Conservation (phyloP, 805 yeast species). For the Myxozyma sirexii region DNA sequence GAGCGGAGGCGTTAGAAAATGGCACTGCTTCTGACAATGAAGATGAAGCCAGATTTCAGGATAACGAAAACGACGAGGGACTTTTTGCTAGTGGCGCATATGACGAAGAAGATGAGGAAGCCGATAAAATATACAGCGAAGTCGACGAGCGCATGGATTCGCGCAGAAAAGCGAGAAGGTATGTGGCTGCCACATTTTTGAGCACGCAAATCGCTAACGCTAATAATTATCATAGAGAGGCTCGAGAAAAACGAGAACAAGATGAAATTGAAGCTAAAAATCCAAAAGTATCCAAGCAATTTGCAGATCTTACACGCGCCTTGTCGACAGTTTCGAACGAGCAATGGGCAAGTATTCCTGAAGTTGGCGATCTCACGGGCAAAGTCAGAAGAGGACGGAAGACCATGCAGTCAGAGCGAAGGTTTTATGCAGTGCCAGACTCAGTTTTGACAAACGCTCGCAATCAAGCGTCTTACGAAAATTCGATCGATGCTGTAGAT, state of each 20-base stretch:
- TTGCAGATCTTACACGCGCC: conserved; percentile 67
- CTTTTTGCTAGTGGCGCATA: conserved; percentile 38
- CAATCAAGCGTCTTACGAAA: conserved; percentile 40
- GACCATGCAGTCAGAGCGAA: conserved; percentile 55
- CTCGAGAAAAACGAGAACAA: conserved; percentile 36
- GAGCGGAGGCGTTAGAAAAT: conserved; percentile 36
- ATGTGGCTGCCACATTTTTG: background rate
- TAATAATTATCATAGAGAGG: conserved; percentile 30
- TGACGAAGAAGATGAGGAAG: conserved; percentile 74
- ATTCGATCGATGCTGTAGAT: conserved; percentile 41
- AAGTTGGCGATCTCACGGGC: conserved; percentile 83
- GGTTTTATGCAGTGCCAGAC: conserved; percentile 86
- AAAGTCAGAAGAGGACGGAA: conserved; percentile 72
- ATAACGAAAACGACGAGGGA: conserved; percentile 43
- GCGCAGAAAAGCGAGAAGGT: conserved; percentile 37
- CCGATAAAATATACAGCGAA: conserved; percentile 65
- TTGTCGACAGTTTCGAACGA: conserved; percentile 61
- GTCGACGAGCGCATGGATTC: conserved; percentile 59
- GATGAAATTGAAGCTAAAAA: conserved; percentile 38
- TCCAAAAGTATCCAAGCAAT: conserved; percentile 53
- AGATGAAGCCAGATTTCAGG: conserved; percentile 42
- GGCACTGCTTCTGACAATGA: conserved; percentile 36
- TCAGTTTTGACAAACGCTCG: conserved; percentile 51
- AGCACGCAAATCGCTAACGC: conserved; percentile 7
- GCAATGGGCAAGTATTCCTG: conserved; percentile 84